phyloP scores from a whole-genome alignment of 2,329 filamentous ascomycete species.

The Pseudocercospora vitis region DNA sequence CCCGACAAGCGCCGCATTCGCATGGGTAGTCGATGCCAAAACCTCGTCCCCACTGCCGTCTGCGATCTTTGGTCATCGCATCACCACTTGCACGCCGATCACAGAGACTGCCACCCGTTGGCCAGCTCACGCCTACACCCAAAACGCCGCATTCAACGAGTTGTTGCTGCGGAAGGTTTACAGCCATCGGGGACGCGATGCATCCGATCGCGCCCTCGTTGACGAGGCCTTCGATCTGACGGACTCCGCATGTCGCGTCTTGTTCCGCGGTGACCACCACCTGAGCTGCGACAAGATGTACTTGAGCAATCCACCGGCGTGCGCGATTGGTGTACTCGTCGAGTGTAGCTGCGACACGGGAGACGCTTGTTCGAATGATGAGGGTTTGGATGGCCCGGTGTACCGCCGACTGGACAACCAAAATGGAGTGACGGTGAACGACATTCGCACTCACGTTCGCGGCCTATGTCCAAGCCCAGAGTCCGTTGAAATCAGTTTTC shows the following conservation, averaged over 20 bases:
- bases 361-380: background rate
- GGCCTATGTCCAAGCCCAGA: background rate
- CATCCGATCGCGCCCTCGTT: background rate
- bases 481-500: background rate
- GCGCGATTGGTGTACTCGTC: background rate
- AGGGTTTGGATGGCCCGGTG: background rate
- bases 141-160: background rate
- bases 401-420: background rate
- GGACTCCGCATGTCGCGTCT: too few species aligned
- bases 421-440: background rate
- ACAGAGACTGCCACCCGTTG: too few species aligned
- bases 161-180: background rate
- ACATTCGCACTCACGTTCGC: background rate
- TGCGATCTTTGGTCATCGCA: background rate
- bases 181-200: background rate
- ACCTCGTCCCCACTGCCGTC: background rate
- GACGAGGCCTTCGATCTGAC: background rate
- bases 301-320: background rate
- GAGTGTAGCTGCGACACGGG: background rate
- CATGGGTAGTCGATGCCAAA: too few species aligned
- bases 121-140: background rate
- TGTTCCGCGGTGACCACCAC: background rate
- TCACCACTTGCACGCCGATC: background rate
- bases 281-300: background rate
- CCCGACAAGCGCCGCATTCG: too few species aligned